These are phyloP conservation scores for Stevia rebaudiana DNA, from an alignment of 140 eudicot genomes.

Conservation along the genomic window DNA sequence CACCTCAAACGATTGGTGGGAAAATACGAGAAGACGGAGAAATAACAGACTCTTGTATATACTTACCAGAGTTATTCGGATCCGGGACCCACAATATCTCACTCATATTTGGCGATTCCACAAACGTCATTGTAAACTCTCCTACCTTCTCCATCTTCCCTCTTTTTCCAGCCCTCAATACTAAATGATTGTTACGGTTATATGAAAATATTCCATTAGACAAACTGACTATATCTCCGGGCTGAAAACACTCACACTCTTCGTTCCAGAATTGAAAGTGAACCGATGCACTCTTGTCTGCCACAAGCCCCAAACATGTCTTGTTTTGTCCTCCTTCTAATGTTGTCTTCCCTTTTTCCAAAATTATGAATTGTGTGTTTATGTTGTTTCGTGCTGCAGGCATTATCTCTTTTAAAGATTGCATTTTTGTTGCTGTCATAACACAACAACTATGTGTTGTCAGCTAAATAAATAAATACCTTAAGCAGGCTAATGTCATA, in stretches of 20 bases:
- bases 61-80: slow-evolving; percentile 40
- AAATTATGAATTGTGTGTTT: slow-evolving; percentile 47
- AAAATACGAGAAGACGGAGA: slow-evolving; percentile 53
- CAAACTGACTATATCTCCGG: slow-evolving; percentile 59
- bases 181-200: slow-evolving; percentile 37
- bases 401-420: slow-evolving; percentile 42
- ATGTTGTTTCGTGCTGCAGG: slow-evolving; percentile 79
- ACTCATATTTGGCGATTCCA: slow-evolving; percentile 78
- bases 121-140: slow-evolving; percentile 70
- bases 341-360: slow-evolving; percentile 61
- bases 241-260: slow-evolving; percentile 70
- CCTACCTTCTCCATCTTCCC: slow-evolving; percentile 70
- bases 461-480: background rate
- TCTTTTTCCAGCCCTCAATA: slow-evolving; percentile 71
- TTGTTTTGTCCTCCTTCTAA: slow-evolving; percentile 49
- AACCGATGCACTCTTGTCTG: slow-evolving; percentile 87
- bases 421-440: slow-evolving; percentile 26
- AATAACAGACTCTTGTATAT: slow-evolving; percentile 40
- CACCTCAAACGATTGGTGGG: slow-evolving; percentile 30
- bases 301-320: slow-evolving; percentile 62
- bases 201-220: slow-evolving; percentile 69
- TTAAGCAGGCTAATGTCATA: background rate
- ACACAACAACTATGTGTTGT: background rate
- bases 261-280: slow-evolving; percentile 85
- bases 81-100: slow-evolving; percentile 69